A percentile compares a stretch with the other conserved stretches of the same genome.
Conservation (phyloP, 352 stramenopile genomes). For the Pythium apleroticum region DNA sequence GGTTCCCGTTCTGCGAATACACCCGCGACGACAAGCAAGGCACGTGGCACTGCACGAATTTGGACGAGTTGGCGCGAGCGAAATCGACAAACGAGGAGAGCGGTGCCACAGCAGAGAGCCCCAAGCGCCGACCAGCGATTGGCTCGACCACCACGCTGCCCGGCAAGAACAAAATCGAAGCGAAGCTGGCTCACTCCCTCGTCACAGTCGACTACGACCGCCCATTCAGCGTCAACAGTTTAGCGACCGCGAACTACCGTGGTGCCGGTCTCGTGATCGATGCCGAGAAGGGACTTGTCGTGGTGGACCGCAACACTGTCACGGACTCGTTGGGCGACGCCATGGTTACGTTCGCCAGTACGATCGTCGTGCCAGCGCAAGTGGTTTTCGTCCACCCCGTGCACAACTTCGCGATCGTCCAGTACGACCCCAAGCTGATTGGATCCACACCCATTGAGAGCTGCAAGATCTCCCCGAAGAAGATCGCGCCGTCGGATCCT, state of each 20-base stretch:
- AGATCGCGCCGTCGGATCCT: conserved; percentile 65
- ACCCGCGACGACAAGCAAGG: conserved; percentile 73
- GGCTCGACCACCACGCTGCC: conserved; percentile 80
- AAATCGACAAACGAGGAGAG: conserved; percentile 8
- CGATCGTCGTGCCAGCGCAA: conserved; percentile 83
- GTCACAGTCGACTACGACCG: conserved; percentile 86
- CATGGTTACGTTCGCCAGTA: conserved; percentile 90
- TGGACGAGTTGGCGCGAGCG: conserved; percentile 31
- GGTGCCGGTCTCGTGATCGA: conserved; percentile 90
- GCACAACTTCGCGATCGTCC: conserved; percentile 92
- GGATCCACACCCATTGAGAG: conserved; percentile 80
- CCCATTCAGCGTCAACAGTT: conserved; percentile 84
- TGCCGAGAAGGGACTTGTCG: conserved; percentile 80
- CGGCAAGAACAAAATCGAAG: conserved; percentile 80
- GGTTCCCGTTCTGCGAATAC: conserved; percentile 90
- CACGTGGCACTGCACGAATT: conserved; percentile 76
- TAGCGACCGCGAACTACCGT: conserved; percentile 84
- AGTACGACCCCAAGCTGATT: conserved; percentile 89
- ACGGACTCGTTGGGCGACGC: conserved; percentile 86
- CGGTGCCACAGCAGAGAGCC: background rate
- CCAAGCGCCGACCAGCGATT: conserved; percentile 37
- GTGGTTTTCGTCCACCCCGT: conserved; percentile 92
- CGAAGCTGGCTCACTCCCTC: conserved; percentile 79
- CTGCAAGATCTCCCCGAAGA: conserved; percentile 64
- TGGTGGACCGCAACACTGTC: conserved; percentile 92